Evolutionary conservation across 352 stramenopile species (phyloP).

Genomic region (Pythium utonaiense): DNA sequence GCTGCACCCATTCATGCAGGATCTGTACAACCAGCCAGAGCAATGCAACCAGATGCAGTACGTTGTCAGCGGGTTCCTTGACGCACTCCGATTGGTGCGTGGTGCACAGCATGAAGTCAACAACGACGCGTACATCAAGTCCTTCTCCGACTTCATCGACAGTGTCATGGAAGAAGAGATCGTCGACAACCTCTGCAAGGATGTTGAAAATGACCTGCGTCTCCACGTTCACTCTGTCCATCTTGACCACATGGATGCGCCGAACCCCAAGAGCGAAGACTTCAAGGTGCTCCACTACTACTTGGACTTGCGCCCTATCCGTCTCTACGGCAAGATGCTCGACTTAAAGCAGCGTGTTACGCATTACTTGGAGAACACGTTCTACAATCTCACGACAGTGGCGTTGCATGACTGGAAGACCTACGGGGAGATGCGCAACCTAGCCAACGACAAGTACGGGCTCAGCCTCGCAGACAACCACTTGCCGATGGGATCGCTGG

Average conservation of each 20-base stretch:
- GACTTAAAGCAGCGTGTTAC: constrained; percentile 85
- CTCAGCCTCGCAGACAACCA: constrained; percentile 89
- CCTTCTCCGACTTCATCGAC: constrained; percentile 80
- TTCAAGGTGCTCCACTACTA: constrained; percentile 86
- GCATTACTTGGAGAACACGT: constrained; percentile 92
- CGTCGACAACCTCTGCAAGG: constrained; percentile 86
- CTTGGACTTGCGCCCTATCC: constrained; percentile 83
- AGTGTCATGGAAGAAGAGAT: constrained; percentile 85
- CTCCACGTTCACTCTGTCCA: constrained; percentile 87
- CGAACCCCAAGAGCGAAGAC: constrained; percentile 79
- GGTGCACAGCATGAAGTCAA: constrained; percentile 75
- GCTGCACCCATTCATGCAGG: constrained; percentile 79
- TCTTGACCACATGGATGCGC: constrained; percentile 81
- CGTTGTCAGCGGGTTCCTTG: constrained; percentile 72
- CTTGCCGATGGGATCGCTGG: constrained; percentile 91
- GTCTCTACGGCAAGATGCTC: constrained; percentile 85
- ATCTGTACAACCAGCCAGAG: constrained; percentile 78
- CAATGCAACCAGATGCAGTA: constrained; percentile 85
- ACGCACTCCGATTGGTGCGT: constrained; percentile 70
- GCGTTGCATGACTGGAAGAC: constrained; percentile 95
- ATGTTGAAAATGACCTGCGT: constrained; percentile 93
- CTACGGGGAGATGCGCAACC: constrained; percentile 92
- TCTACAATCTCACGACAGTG: constrained; percentile 94
- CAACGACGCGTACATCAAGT: constrained; percentile 61
- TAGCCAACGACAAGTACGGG: constrained; percentile 92